Percentiles rank a stretch among this genome's conserved stretches.
phyloP scores from a whole-genome alignment of 371 early-diverging fungal genomes.

The Circinella umbellata region DNA sequence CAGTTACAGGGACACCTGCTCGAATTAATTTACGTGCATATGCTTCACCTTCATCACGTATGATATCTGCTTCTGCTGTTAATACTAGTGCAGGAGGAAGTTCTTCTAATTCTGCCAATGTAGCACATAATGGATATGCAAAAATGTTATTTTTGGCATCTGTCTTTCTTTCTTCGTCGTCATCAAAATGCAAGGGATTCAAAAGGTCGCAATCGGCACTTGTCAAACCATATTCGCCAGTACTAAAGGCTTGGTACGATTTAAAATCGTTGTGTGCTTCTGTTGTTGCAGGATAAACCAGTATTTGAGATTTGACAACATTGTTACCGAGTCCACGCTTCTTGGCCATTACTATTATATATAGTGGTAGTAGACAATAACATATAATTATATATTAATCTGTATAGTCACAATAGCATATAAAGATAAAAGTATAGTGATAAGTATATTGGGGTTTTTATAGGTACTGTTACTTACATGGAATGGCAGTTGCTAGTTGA shows the following conservation, averaged over 20 bases:
- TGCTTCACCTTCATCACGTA: slow-evolving; percentile 39
- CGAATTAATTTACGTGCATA: slow-evolving; percentile 25
- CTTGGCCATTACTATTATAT: slow-evolving; percentile 19
- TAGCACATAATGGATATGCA: slow-evolving; percentile 17
- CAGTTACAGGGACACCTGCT: slow-evolving; percentile 29
- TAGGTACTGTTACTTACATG: slow-evolving; percentile 1
- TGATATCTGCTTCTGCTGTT: slow-evolving; percentile 33
- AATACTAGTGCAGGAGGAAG: slow-evolving; percentile 37
- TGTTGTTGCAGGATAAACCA: slow-evolving; percentile 13
- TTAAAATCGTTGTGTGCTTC: background rate
- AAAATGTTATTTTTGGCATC: background rate
- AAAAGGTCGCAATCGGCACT: background rate
- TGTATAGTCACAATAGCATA: too few species aligned
- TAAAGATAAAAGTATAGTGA: too few species aligned
- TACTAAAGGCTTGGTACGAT: slow-evolving; percentile 10
- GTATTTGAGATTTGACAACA: slow-evolving; percentile 14
- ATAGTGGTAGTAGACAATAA: background rate
- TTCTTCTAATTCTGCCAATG: slow-evolving; percentile 26
- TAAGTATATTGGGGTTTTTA: background rate
- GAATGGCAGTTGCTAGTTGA: slow-evolving; percentile 18
- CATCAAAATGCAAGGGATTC: background rate
- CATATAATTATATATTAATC: too few species aligned
- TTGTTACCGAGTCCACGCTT: slow-evolving; percentile 9
- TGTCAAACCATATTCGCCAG: background rate
- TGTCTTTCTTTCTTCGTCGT: background rate